Evolutionary conservation across 2,329 filamentous ascomycete species (phyloP).

Genomic region (Fusarium sulawesiense): DNA sequence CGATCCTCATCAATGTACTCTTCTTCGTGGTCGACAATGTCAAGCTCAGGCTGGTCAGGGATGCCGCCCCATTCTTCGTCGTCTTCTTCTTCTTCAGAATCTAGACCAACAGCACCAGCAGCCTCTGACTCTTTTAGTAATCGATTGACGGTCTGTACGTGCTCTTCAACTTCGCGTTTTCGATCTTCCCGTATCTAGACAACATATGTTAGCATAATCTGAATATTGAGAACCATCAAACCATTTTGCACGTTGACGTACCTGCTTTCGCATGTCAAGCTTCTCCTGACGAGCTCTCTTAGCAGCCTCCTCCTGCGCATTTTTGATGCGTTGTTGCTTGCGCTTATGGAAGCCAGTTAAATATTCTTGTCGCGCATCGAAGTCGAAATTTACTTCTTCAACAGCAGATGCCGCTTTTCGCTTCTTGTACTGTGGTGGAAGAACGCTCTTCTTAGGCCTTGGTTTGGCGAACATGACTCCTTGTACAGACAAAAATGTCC

Average conservation of each 20-base stretch:
- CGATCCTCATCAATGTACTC: constrained; percentile 97
- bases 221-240: not conserved
- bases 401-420: constrained; percentile 70
- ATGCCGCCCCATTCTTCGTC: constrained; percentile 76
- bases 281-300: constrained; percentile 83
- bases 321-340: constrained; percentile 85
- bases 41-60: constrained; percentile 59
- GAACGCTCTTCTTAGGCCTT: constrained; percentile 66
- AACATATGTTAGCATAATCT: constrained; percentile 25
- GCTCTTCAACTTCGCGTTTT: constrained; percentile 82
- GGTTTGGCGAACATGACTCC: constrained; percentile 66
- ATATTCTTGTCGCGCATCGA: constrained; percentile 82
- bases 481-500: not conserved
- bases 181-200: constrained; percentile 83
- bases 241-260: constrained; percentile 52
- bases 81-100: constrained; percentile 56
- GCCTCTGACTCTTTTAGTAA: constrained; percentile 71
- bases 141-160: constrained; percentile 80
- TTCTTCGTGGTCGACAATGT: constrained; percentile 81
- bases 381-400: constrained; percentile 89
- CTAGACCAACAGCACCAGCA: constrained; percentile 55
- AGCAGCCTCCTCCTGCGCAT: constrained; percentile 83
- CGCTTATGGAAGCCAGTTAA: constrained; percentile 97
- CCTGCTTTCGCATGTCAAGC: constrained; percentile 79
- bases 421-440: constrained; percentile 73